A percentile compares a stretch with the other conserved stretches of the same genome.
phyloP scores from a whole-genome alignment of 331 rosid species.

The Acacia pycnantha region DNA sequence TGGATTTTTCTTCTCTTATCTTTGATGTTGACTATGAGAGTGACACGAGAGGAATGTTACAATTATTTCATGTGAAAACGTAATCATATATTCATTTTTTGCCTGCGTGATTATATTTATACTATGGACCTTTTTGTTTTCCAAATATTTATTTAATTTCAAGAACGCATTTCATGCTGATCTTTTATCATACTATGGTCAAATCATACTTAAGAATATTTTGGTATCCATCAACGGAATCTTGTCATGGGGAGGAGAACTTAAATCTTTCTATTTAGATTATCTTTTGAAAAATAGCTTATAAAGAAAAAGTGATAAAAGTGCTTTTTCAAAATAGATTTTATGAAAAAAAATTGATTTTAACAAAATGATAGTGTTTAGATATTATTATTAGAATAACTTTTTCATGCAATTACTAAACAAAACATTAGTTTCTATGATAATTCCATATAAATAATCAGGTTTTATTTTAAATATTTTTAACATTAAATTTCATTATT shows the following conservation, averaged over 20 bases:
- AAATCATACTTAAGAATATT: neutral
- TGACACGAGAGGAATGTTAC: neutral
- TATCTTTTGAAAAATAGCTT: too few species aligned
- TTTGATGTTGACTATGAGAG: neutral
- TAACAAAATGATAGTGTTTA: too few species aligned
- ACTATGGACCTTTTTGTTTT: neutral
- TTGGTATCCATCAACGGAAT: neutral
- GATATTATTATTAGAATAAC: too few species aligned
- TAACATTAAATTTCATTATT: too few species aligned
- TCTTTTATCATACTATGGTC: neutral
- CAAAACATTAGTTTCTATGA: too few species aligned
- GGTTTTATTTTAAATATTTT: too few species aligned
- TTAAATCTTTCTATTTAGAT: neutral
- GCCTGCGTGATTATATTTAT: neutral
- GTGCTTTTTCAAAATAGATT: too few species aligned
- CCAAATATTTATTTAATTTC: neutral
- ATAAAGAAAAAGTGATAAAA: too few species aligned
- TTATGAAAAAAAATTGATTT: too few species aligned
- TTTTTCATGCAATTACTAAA: too few species aligned
- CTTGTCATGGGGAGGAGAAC: neutral
- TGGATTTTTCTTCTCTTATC: neutral
- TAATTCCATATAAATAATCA: too few species aligned
- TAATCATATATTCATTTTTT: neutral
- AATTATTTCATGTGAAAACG: neutral
- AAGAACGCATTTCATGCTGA: too few species aligned